These are phyloP conservation scores for Trametes maxima DNA, from an alignment of 768 basidiomycete species.

Conservation along the genomic window DNA sequence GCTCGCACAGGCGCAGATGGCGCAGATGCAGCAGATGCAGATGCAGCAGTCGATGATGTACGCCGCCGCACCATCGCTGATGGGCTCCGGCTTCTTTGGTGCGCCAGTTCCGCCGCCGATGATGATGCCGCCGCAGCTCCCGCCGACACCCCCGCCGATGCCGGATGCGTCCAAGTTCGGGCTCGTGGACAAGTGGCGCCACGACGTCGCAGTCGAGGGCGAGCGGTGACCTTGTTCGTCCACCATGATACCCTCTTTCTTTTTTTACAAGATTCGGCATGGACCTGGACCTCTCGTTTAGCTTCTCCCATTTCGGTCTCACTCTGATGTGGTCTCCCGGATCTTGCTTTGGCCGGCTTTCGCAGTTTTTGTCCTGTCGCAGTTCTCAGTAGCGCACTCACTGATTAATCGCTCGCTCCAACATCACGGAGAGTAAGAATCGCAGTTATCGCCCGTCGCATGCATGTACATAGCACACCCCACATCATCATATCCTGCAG, in stretches of 20 bases:
- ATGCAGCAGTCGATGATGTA: slow-evolving; percentile 78
- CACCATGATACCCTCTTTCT: not conserved
- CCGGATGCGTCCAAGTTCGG: slow-evolving; percentile 69
- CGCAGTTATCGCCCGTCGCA: not conserved
- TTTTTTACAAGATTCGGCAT: not conserved
- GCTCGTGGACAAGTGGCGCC: slow-evolving; percentile 80
- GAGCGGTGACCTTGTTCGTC: slow-evolving; percentile 32
- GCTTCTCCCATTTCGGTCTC: not conserved
- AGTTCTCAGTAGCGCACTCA: slow-evolving; percentile 1
- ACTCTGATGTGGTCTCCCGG: slow-evolving; percentile 6
- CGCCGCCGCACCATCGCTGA: slow-evolving; percentile 58
- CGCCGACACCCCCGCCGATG: slow-evolving; percentile 60
- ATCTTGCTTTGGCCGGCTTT: slow-evolving; percentile 18
- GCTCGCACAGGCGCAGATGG: slow-evolving; percentile 76
- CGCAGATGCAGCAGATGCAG: slow-evolving; percentile 51
- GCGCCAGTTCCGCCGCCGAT: slow-evolving; percentile 49
- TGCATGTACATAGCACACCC: slow-evolving; percentile 23
- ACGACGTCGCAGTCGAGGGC: slow-evolving; percentile 75
- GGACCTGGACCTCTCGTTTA: not conserved
- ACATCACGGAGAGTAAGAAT: not conserved
- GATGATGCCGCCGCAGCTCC: slow-evolving; percentile 46
- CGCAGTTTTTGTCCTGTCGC: not conserved
- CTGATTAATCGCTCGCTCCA: not conserved
- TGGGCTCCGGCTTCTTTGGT: slow-evolving; percentile 68
- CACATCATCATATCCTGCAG: slow-evolving; percentile 26